Evolutionary conservation across 805 yeast species (phyloP), one percentile per base, ranked within the genome.

Genomic region (Candida peoriensis): DNA sequence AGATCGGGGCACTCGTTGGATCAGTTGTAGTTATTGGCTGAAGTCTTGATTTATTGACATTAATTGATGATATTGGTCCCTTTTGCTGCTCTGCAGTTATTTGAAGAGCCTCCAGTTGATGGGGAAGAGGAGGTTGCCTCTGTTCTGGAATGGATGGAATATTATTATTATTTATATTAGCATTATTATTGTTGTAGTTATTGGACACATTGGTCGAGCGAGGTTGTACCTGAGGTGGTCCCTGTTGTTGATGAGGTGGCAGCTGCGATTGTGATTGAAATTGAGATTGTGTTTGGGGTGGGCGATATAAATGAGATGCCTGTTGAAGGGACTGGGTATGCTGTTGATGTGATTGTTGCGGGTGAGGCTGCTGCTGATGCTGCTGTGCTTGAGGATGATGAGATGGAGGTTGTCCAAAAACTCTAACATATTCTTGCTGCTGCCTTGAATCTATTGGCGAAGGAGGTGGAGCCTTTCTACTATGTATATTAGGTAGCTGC

Each of bases 21-120:
- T 39, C 43, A 4, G 43, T 39, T 1, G 50, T 44, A 12, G 42
- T 31, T 12, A 46, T 43, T 6, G 48, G 50, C 20, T 44, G 48
- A 10, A 44, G 28, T 12, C 44, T 29, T 5, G 36, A 20, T 21
- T 36, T 40, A 13, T 22, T 23, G 18, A 14, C 6, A 28, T 24
- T 15, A 7, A 29, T 27, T 12, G 24, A 4, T 22, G n/a, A 3
- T 25, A 18, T 10, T 12, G 20, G 23, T 10, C 25, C 22, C 12
- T 27, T 15, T 13, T 24, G n/a, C n/a, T n/a, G n/a, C n/a, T n/a
- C n/a, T n/a, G n/a, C n/a, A n/a, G n/a, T n/a, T n/a, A n/a, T n/a
- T n/a, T n/a, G n/a, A n/a, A n/a, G n/a, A n/a, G n/a, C n/a, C n/a
- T n/a, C n/a, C 32, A 24, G 20, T 22, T 17, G 37, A 36, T 7